A percentile compares a stretch with the other conserved stretches of the same genome.
Conservation (phyloP, 2,329 filamentous ascomycete species). For the Myriosclerotinia curreyana region DNA sequence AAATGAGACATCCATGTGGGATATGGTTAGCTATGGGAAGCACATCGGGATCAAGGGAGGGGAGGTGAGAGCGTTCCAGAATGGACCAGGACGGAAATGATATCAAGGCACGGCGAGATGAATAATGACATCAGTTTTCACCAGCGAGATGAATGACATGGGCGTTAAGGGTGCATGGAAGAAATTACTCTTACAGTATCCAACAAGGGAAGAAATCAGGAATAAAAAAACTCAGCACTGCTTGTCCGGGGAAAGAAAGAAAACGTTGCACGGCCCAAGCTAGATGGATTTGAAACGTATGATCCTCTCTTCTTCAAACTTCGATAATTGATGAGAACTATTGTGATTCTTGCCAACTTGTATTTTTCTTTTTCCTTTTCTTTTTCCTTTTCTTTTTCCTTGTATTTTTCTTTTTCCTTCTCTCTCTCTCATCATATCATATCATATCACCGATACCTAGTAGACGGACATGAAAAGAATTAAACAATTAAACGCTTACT, state of each 20-base stretch:
- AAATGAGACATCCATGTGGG: conserved; percentile 6
- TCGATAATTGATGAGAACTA: too few relatives aligned
- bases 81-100: neutral
- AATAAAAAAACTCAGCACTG: conserved; percentile 3
- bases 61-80: neutral
- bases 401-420: neutral
- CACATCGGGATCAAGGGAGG: neutral
- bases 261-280: neutral
- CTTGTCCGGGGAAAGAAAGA: conserved; percentile 7
- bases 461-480: too few relatives aligned
- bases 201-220: neutral
- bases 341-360: too few relatives aligned
- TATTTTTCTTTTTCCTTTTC: neutral
- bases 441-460: too few relatives aligned
- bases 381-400: neutral
- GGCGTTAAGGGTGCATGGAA: conserved; percentile 17
- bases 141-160: neutral
- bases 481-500: too few relatives aligned
- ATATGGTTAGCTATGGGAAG: neutral
- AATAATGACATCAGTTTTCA: conserved; percentile 5
- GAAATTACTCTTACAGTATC: conserved; percentile 12
- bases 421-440: too few relatives aligned
- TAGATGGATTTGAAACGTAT: neutral
- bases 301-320: neutral
- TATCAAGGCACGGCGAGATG: neutral